A percentile compares a stretch with the other conserved stretches of the same genome.
Conservation (phyloP, 768 basidiomycete species). For the Mycena chlorophos region DNA sequence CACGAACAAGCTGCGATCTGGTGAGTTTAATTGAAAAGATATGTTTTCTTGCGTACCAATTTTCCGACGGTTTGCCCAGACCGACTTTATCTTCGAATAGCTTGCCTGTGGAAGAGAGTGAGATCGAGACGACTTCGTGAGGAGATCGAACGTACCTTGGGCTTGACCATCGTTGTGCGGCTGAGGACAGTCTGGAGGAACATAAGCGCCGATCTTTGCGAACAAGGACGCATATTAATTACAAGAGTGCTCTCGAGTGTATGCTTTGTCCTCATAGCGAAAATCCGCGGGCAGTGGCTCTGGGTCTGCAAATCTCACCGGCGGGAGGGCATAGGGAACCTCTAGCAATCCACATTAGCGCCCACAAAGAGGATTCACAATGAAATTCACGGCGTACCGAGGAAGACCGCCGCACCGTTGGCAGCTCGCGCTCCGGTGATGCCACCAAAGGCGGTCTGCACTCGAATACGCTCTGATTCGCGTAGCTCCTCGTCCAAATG, state of each 20-base stretch:
- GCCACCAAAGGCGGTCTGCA: conserved; percentile 55
- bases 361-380: neutral
- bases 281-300: conserved; percentile 52
- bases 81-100: conserved; percentile 63
- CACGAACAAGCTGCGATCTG: conserved; percentile 51
- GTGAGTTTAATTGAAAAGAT: neutral
- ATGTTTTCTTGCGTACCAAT: conserved; percentile 48
- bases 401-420: conserved; percentile 63
- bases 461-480: conserved; percentile 43
- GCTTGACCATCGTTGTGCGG: conserved; percentile 68
- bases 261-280: conserved; percentile 60
- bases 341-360: conserved; percentile 49
- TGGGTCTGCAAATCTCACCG: conserved; percentile 65
- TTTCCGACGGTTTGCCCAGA: conserved; percentile 65
- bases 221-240: conserved; percentile 38
- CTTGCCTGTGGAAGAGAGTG: conserved; percentile 34
- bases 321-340: conserved; percentile 71
- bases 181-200: conserved; percentile 53
- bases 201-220: neutral
- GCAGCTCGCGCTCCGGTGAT: conserved; percentile 58
- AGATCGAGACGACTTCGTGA: neutral
- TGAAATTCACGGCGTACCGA: conserved; percentile 51
- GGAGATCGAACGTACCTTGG: conserved; percentile 36
- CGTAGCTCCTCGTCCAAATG: conserved; percentile 61
- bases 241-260: conserved; percentile 60